Evolutionary conservation across 495 filamentous ascomycete species (phyloP).

Genomic region (Penicillium atrosanguineum): DNA sequence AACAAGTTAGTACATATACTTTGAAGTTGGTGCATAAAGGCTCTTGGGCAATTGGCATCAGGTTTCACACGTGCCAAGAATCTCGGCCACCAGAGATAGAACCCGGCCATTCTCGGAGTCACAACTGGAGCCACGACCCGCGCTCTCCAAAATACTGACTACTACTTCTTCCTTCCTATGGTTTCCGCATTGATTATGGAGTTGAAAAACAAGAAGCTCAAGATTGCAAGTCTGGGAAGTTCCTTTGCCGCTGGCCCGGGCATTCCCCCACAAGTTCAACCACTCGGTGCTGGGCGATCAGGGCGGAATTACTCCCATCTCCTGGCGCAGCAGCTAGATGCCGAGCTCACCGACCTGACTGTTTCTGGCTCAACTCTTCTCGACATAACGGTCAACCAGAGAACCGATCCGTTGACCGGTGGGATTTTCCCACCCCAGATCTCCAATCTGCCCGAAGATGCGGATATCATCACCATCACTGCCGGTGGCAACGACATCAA

Average conservation of each 20-base stretch:
- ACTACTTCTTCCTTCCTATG: no score
- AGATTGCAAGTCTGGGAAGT: slow-evolving; percentile 23
- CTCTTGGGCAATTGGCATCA: no score
- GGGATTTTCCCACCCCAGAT: slow-evolving; percentile 38
- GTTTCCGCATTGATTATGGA: no score
- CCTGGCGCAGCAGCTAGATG: slow-evolving; percentile 29
- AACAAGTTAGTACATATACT: no score
- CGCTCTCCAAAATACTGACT: no score
- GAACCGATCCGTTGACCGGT: slow-evolving; percentile 19
- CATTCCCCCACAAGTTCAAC: slow-evolving; percentile 35
- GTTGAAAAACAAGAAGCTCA: not conserved
- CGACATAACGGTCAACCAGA: slow-evolving; percentile 38
- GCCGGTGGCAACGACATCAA: slow-evolving; percentile 46
- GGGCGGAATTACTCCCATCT: slow-evolving; percentile 42
- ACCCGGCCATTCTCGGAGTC: no score
- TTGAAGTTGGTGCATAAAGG: no score
- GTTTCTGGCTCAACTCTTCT: slow-evolving; percentile 44
- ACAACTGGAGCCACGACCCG: no score
- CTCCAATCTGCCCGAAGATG: slow-evolving; percentile 29
- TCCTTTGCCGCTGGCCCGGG: slow-evolving; percentile 48
- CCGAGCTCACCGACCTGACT: slow-evolving; percentile 37
- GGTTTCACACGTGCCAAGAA: no score
- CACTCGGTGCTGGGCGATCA: slow-evolving; percentile 32
- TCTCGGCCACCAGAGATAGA: no score
- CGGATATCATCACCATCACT: slow-evolving; percentile 40